Evolutionary conservation across 352 stramenopile genomes (phyloP), one percentile per base, ranked within the genome.

Genomic region (Phytophthora colocasiae): DNA sequence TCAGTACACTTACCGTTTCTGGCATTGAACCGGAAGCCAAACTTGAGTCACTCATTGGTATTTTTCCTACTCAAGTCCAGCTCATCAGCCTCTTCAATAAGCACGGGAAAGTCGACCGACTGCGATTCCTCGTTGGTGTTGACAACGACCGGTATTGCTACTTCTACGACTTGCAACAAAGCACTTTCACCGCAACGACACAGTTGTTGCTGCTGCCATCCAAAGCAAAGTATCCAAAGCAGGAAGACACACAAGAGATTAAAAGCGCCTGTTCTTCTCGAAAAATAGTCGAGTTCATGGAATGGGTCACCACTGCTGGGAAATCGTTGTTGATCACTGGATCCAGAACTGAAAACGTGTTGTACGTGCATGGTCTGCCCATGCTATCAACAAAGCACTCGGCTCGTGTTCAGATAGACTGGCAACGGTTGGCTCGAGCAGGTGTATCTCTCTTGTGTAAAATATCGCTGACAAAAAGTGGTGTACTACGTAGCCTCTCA

Each of bases 351-450:
- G 66, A 77, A 19, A 50, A 24, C 10, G 40, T 63, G 6, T 19
- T 92, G 9, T 71, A 62, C 8, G 70, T 91, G 4, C 80, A 89
- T 58, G 44, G 67, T 6, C 63, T 91, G 2, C 80, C 81, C 8
- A 77, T 82, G 52, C 40, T 75, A 60, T 51, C 54, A 19, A 52
- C 71, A 53, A 68, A 73, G 27, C n/a, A 69, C 41, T 69, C 71
- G 11, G 34, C 61, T 22, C 51, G 57, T 4, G 50, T 71, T 1
- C 57, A 67, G 47, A 58, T 90, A 2, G 76, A 88, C 56, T 75
- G 74, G 67, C 65, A 81, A 27, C 71, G 78, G 27, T 64, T 83
- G 8, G 77, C 62, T 24, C 77, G 69, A 22, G 65, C 64, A 19
- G 74, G 81, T 1, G 54, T 92, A 1, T 67, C 74, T 0, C 64